Conservation (phyloP, 2,329 filamentous ascomycete species). For the Aspergillaceae sp. region DNA sequence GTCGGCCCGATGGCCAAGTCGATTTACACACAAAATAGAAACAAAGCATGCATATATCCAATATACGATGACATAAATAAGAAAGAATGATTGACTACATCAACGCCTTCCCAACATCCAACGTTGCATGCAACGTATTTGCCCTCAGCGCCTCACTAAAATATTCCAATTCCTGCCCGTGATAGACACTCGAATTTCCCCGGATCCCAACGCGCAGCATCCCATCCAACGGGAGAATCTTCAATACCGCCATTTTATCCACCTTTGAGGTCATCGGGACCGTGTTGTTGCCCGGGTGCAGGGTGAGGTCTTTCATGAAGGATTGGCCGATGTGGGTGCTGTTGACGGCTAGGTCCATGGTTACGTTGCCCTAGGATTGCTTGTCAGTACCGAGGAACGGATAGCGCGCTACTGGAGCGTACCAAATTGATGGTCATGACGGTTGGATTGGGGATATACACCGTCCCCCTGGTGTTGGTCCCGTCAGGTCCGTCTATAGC, state of each 20-base stretch:
- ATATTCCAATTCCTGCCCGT: slow-evolving; percentile 45
- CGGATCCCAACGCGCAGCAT: slow-evolving; percentile 44
- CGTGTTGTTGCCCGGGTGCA: slow-evolving; percentile 48
- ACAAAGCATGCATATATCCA: no score
- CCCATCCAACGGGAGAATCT: slow-evolving; percentile 30
- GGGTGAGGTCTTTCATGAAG: slow-evolving; percentile 42
- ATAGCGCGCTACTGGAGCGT: slow-evolving; percentile 2
- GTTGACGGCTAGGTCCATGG: slow-evolving; percentile 44
- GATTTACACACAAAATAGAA: no score
- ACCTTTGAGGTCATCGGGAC: slow-evolving; percentile 43
- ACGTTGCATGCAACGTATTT: slow-evolving; percentile 37
- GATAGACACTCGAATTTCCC: slow-evolving; percentile 41
- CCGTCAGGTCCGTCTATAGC: slow-evolving; percentile 31
- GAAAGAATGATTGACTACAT: no score
- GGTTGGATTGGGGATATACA: slow-evolving; percentile 53
- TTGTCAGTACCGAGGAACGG: slow-evolving; percentile 2
- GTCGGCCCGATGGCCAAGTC: no score
- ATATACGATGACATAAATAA: no score
- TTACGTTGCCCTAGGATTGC: slow-evolving; percentile 44
- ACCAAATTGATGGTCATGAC: slow-evolving; percentile 48
- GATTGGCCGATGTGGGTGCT: slow-evolving; percentile 42
- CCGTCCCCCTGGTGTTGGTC: slow-evolving; percentile 47
- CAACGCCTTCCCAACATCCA: slow-evolving; percentile 37
- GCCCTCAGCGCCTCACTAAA: slow-evolving; percentile 44
- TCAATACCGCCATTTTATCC: slow-evolving; percentile 34